Evolutionary conservation across 768 basidiomycete genomes (phyloP).

Genomic region (Termitomyces sp.): DNA sequence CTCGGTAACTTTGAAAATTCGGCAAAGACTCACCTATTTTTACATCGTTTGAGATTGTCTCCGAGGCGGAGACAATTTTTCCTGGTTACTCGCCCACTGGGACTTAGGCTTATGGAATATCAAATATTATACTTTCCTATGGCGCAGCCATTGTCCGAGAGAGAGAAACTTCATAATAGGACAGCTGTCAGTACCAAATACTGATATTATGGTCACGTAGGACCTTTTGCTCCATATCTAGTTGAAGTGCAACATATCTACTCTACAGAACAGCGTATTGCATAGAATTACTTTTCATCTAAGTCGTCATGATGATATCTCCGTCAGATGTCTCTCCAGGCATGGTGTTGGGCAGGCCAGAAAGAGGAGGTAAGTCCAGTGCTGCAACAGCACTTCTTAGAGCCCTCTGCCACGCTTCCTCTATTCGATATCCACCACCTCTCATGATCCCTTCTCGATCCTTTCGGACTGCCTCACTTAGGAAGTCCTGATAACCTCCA

Average conservation of each 20-base stretch:
- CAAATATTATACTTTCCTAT: constrained; percentile 85
- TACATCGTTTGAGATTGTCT: constrained; percentile 11
- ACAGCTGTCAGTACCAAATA: constrained; percentile 46
- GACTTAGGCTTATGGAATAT: constrained; percentile 52
- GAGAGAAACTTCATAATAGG: constrained; percentile 42
- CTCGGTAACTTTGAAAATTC: constrained; percentile 5
- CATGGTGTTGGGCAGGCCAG: constrained; percentile 19
- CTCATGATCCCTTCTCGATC: constrained; percentile 77
- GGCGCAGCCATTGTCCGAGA: constrained; percentile 49
- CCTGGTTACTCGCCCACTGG: background rate
- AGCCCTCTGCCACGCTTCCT: constrained; percentile 85
- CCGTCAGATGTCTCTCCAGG: constrained; percentile 21
- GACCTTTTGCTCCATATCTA: background rate
- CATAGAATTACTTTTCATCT: background rate
- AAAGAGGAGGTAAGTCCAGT: constrained; percentile 53
- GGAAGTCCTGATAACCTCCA: constrained; percentile 63
- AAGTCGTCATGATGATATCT: constrained; percentile 44
- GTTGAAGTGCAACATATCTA: background rate
- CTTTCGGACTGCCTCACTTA: constrained; percentile 69
- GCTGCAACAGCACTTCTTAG: constrained; percentile 68
- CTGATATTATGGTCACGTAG: constrained; percentile 6
- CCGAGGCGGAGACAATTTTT: background rate
- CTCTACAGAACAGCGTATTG: background rate
- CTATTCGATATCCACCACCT: constrained; percentile 75
- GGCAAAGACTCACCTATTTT: constrained; percentile 1